Evolutionary conservation across 2,329 filamentous ascomycete genomes (phyloP), one percentile per base, ranked within the genome.

Genomic region (Colletotrichum tanaceti): DNA sequence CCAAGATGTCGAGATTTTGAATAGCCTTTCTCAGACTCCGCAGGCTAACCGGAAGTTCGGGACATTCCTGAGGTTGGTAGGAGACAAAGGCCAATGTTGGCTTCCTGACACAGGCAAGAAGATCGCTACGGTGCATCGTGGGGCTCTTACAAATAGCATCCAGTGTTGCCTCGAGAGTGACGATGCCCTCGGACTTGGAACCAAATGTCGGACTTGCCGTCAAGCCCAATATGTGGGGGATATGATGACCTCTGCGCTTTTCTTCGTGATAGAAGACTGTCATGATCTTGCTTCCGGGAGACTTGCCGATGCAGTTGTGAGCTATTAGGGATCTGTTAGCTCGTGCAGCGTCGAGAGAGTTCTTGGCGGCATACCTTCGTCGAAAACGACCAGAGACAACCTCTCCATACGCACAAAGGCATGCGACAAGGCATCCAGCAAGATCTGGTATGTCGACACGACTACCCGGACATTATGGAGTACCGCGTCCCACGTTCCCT

Each of bases 151-250:
- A 92, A 39, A 87, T 82, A 1, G 93, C 87, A 75, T 94, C 85
- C 50, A 97, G 80, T 47, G 91, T 92, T 3, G 76, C 71, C 75
- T 97, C 93, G 7, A 97, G 85, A 5, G 77, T 75, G 77, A 86
- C 80, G 16, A 95, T 81, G 43, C 85, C 85, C 1, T 81, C 78
- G 1, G 84, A 76, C 18, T 85, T 85, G 1, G 86, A 87, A 63
- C 83, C 87, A 71, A 91, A 88, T 4, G 93, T 86, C 0, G 93
- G 93, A 70, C 92, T 97, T 0, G 94, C 94, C 7, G 91, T 94
- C 28, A 97, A 82, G 0, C 93, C 94, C 5, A 97, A 81, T 35
- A 97, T 90, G 22, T 84, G 82, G 0, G 94, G 94, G 1, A 88
- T 77, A 0, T 73, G 57, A 0, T 76, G 68, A 0, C 82, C 83